Base-by-base conservation (phyloP, 768 basidiomycete genomes). In the Clathrus columnatus region DNA sequence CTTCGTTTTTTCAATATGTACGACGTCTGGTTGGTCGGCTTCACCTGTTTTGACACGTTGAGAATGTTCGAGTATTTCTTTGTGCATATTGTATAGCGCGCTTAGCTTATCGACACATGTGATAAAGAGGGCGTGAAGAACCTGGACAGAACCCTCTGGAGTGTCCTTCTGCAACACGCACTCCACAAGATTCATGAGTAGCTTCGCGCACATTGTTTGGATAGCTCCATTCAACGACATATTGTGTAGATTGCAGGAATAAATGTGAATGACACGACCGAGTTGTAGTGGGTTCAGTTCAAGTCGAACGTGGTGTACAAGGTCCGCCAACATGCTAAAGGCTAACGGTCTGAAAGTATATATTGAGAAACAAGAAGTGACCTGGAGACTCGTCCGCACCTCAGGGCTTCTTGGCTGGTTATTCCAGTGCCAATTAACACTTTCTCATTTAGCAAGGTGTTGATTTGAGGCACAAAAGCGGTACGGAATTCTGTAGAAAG, bases 201-300 rank as follows among this genome's bases (percentile, higher is more conserved):
- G 84, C 69, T 97, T 98, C 51, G 87, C 86, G 60, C 89, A 91
- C 66, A 97, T 77, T 11, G 89, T 90, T 64, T 97, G 93, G 29
- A 94, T 81, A 54, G 80, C 83, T 61, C 79, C 83, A 7, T 82
- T 77, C 46, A 94, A 78, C 18, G 87, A 83, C 1, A 89, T 80
- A 64, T 96, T 92, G 70, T 97, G 95, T 49, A 96, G 80, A 64
- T 91, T 83, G 48, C 84, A 82, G 1, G 92, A 88, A 67, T 90
- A 96, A 51, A 89, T 81, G 62, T 87, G 82, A 23, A 92, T 82
- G 55, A 95, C 81, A 17, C 81, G 80, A 4, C 81, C 75, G 18
- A 97, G 73, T 63, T 95, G 93, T 7, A 78, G 68, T 4, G 85
- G 74, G 1, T 82, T 81, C 36, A 98, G 79, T 18, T 97, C 93